phyloP scores from a whole-genome alignment of 768 basidiomycete species.

The Termitomyces eurrhizus region DNA sequence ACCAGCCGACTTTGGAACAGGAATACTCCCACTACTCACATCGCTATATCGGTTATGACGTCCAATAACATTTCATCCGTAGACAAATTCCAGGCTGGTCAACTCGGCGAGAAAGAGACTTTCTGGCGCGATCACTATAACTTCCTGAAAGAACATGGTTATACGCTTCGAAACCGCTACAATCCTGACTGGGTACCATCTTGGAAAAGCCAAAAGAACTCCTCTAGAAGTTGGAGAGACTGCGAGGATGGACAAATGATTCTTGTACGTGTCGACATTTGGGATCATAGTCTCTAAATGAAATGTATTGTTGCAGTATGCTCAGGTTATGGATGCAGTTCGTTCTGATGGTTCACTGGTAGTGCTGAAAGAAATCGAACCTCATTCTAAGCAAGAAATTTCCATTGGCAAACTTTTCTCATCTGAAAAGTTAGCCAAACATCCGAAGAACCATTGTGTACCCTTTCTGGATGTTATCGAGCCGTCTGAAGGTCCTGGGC shows the following conservation, averaged over 20 bases:
- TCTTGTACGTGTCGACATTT: neutral
- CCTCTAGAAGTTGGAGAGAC: neutral
- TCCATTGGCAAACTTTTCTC: neutral
- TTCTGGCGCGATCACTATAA: constrained; percentile 3
- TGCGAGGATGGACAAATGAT: neutral
- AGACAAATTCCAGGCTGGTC: neutral
- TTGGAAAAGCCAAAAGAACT: neutral
- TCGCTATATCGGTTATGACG: neutral
- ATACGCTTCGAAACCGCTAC: neutral
- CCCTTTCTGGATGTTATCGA: neutral
- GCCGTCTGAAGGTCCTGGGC: neutral
- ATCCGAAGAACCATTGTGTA: neutral
- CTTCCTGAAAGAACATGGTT: neutral
- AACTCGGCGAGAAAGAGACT: neutral
- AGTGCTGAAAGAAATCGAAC: neutral
- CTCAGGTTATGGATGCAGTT: neutral
- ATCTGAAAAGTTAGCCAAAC: neutral
- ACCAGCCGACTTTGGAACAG: neutral
- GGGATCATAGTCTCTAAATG: neutral
- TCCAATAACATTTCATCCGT: neutral
- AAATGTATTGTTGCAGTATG: neutral
- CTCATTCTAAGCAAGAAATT: neutral
- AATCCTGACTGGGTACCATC: constrained; percentile 2
- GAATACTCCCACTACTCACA: neutral
- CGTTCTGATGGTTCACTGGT: neutral